These are phyloP conservation scores for Hypoxylon sp. DNA, from an alignment of 2,329 filamentous ascomycete species.

Conservation along the genomic window DNA sequence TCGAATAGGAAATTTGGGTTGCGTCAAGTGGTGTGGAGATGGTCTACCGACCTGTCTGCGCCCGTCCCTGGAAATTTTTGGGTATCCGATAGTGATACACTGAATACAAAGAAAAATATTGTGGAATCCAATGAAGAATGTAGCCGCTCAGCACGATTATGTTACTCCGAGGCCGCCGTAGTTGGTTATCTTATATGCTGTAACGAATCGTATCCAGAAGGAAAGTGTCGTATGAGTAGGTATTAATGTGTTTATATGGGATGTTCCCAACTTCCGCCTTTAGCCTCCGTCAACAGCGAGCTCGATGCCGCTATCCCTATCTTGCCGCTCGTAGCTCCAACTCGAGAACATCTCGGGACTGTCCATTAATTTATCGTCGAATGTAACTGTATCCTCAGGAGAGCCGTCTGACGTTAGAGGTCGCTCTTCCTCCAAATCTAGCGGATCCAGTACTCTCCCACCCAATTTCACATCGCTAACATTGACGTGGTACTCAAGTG, in stretches of 20 bases:
- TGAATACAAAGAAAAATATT: conserved; percentile 34
- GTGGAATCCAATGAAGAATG: conserved; percentile 29
- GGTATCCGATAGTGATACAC: conserved; percentile 44
- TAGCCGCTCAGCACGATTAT: conserved; percentile 20
- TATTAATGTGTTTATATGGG: conserved; percentile 7
- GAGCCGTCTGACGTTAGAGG: conserved; percentile 49
- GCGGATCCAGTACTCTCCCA: conserved; percentile 79
- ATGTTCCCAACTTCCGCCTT: conserved; percentile 5
- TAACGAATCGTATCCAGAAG: conserved; percentile 42
- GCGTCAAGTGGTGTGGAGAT: conserved; percentile 43
- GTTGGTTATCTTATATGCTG: conserved; percentile 35
- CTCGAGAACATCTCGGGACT: conserved; percentile 40
- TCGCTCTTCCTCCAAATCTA: conserved; percentile 65
- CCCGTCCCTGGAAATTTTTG: conserved; percentile 25
- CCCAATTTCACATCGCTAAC: conserved; percentile 86
- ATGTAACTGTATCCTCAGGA: conserved; percentile 49
- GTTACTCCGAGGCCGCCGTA: conserved; percentile 22
- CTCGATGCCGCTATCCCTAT: conserved; percentile 69
- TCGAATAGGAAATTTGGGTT: conserved; percentile 23
- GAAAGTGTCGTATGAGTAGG: conserved; percentile 29
- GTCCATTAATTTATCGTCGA: conserved; percentile 41
- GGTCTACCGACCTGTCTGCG: conserved; percentile 41
- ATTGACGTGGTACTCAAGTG: conserved; percentile 84
- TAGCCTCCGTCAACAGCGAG: conserved; percentile 60
- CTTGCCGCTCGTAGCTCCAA: conserved; percentile 58